These are phyloP conservation scores for Peziza echinospora DNA, from an alignment of 495 filamentous ascomycete genomes.

Conservation along the genomic window DNA sequence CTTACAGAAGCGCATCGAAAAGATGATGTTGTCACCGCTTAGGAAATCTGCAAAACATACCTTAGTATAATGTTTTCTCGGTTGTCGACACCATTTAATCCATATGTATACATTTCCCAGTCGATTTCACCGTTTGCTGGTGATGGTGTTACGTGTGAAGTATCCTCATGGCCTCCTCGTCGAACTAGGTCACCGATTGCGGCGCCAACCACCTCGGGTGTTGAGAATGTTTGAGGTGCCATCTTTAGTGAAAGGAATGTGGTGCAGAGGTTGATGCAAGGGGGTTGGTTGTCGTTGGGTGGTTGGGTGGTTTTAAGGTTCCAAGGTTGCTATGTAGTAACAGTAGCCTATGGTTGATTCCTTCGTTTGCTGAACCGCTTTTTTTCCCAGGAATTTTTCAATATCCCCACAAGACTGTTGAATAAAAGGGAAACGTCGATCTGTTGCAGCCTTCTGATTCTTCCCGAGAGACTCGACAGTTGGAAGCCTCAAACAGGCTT, in stretches of 20 bases:
- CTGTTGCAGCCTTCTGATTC: too few species aligned
- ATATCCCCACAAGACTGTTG: too few species aligned
- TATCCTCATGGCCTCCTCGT: background rate
- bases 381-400: too few species aligned
- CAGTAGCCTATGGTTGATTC: too few species aligned
- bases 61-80: conserved; percentile 17
- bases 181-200: background rate
- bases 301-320: background rate
- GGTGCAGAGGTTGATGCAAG: background rate
- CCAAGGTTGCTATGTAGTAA: too few species aligned
- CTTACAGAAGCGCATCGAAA: conserved; percentile 4
- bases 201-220: background rate
- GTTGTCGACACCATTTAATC: conserved; percentile 19
- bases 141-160: background rate
- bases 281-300: too few species aligned
- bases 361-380: too few species aligned
- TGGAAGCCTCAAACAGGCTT: too few species aligned
- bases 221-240: background rate
- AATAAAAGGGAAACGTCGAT: too few species aligned
- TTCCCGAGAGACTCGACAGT: too few species aligned
- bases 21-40: background rate
- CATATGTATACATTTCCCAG: conserved; percentile 10
- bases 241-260: background rate
- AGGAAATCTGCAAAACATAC: conserved; percentile 11
- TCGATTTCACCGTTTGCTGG: background rate